Evolutionary conservation across 129 eudicot genomes (phyloP).

Genomic region (Kitagawia praeruptora): DNA sequence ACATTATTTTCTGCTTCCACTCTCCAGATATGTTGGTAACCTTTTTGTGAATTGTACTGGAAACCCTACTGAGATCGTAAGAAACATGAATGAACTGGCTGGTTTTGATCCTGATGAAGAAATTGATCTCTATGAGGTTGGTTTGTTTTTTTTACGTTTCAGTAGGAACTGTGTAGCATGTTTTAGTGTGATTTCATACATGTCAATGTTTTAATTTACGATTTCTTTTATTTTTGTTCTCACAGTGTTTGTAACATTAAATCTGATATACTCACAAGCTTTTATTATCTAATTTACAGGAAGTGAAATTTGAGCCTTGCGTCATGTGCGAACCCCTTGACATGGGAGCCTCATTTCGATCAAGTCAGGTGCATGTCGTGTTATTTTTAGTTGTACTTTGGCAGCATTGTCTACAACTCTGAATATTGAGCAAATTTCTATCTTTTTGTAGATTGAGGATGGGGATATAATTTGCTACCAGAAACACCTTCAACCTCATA

Average conservation of each 20-base stretch:
- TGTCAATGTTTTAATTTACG: not conserved
- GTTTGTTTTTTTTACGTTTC: not conserved
- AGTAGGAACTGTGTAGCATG: not conserved
- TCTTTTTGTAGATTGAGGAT: constrained; percentile 58
- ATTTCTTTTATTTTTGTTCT: not conserved
- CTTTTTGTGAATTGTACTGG: constrained; percentile 57
- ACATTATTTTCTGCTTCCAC: not conserved
- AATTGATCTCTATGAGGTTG: constrained; percentile 75
- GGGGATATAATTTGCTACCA: constrained; percentile 91
- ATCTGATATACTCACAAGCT: not conserved
- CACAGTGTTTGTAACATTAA: not conserved
- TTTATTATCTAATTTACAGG: constrained; percentile 30
- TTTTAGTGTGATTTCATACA: not conserved
- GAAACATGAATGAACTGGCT: constrained; percentile 70
- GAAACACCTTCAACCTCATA: constrained; percentile 38
- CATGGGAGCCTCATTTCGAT: constrained; percentile 49
- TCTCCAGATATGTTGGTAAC: constrained; percentile 67
- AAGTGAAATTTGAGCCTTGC: constrained; percentile 68
- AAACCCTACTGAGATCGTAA: constrained; percentile 52
- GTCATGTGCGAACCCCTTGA: constrained; percentile 77
- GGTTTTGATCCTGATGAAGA: constrained; percentile 86
- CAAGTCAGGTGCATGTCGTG: constrained; percentile 47
- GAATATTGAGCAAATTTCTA: not conserved
- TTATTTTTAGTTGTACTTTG: not conserved
- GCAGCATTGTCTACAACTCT: not conserved